phyloP scores from a whole-genome alignment of 345 rosid genomes.

The Rhodomyrtus tomentosa region DNA sequence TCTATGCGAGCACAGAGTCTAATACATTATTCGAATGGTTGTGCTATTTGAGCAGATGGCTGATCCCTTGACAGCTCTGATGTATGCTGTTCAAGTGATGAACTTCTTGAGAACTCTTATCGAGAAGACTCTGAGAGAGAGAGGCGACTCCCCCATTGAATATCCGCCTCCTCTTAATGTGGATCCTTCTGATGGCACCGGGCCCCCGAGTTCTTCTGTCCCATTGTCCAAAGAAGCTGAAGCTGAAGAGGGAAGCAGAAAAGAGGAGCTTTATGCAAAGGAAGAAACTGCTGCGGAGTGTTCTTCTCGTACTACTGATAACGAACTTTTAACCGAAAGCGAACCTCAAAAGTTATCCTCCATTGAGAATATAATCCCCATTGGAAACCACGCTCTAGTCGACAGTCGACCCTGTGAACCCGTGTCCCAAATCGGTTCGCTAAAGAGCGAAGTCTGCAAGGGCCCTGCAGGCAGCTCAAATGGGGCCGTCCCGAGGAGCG shows the following conservation, averaged over 20 bases:
- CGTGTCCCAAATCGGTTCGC: conserved; percentile 21
- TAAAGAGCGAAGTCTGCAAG: conserved; percentile 9
- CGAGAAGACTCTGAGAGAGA: conserved; percentile 46
- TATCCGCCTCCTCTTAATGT: conserved; percentile 17
- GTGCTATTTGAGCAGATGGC: conserved; percentile 56
- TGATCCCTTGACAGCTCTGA: conserved; percentile 92
- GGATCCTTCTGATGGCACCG: conserved; percentile 60
- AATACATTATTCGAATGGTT: neutral
- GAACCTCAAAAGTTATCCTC: conserved; percentile 21
- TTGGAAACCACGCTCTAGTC: conserved; percentile 14
- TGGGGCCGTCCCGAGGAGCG: conserved; percentile 1
- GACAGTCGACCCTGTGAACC: conserved; percentile 25
- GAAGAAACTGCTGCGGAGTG: conserved; percentile 27
- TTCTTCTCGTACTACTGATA: conserved; percentile 17
- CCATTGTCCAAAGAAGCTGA: conserved; percentile 19
- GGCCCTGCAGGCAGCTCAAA: conserved; percentile 4
- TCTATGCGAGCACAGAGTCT: neutral
- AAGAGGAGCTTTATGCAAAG: conserved; percentile 10
- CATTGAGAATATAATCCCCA: conserved; percentile 28
- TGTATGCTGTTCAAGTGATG: conserved; percentile 97
- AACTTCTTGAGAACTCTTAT: conserved; percentile 83
- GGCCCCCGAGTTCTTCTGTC: conserved; percentile 37
- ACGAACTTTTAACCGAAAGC: conserved; percentile 19
- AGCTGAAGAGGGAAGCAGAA: conserved; percentile 8
- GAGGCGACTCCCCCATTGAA: conserved; percentile 47